These are phyloP conservation scores for Naumovozyma baii DNA, from an alignment of 805 yeast genomes.

Conservation along the genomic window DNA sequence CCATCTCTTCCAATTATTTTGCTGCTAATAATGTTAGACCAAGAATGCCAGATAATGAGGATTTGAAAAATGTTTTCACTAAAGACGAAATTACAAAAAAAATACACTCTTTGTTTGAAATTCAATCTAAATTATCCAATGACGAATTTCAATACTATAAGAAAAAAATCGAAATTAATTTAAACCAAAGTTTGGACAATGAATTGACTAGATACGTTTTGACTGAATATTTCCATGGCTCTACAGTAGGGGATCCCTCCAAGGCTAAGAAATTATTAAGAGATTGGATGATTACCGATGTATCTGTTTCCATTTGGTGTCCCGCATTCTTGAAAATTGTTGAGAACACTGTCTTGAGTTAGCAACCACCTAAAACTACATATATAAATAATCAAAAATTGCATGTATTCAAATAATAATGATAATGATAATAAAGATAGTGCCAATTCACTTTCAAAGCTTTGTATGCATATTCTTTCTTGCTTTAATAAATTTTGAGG, in stretches of 20 bases:
- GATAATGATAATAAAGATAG: no score
- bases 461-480: no score
- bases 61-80: constrained; percentile 1
- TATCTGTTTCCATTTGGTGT: constrained; percentile 56
- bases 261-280: constrained; percentile 32
- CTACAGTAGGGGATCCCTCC: constrained; percentile 10
- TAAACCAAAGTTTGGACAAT: constrained; percentile 21
- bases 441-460: no score
- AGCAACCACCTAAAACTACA: background rate
- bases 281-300: constrained; percentile 48
- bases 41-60: background rate
- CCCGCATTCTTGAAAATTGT: constrained; percentile 52
- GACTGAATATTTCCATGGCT: constrained; percentile 19
- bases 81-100: constrained; percentile 13
- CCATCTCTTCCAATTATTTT: constrained; percentile 1
- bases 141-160: constrained; percentile 38
- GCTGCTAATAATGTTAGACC: background rate
- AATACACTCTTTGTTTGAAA: constrained; percentile 20
- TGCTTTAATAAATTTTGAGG: no score
- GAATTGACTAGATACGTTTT: constrained; percentile 24
- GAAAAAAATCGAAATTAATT: constrained; percentile 30
- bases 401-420: no score
- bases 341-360: constrained; percentile 23
- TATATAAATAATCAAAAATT: no score
- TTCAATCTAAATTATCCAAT: constrained; percentile 29